These are phyloP conservation scores for Nakaseomyces sp. DNA, from an alignment of 1,139 yeast species.

Conservation along the genomic window DNA sequence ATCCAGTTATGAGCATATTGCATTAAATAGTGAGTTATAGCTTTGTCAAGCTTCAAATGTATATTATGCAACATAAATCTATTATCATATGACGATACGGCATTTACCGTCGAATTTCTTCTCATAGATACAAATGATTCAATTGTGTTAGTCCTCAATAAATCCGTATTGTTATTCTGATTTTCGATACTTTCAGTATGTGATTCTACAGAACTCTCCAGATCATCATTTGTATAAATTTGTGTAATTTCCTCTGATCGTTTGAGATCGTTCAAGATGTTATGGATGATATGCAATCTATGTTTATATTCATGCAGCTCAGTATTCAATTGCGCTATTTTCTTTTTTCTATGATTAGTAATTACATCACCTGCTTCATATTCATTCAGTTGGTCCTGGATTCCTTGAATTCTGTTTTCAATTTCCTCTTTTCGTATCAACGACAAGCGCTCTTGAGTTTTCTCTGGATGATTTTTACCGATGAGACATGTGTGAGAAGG, in stretches of 20 bases:
- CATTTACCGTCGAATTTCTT: constrained; percentile 31
- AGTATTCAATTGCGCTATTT: constrained; percentile 17
- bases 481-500: constrained; percentile 57
- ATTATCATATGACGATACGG: constrained; percentile 49
- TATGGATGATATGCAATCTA: constrained; percentile 33
- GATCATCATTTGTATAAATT: constrained; percentile 21
- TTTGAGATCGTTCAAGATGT: constrained; percentile 30
- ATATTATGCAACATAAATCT: constrained; percentile 71
- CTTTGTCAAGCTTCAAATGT: constrained; percentile 63
- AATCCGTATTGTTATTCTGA: neutral
- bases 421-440: constrained; percentile 37
- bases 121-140: constrained; percentile 32
- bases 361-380: too few species aligned
- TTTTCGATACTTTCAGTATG: neutral
- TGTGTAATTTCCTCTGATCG: constrained; percentile 26
- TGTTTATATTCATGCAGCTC: constrained; percentile 35
- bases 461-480: constrained; percentile 48
- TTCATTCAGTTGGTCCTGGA: constrained; percentile 9
- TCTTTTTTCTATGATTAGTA: too few species aligned
- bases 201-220: constrained; percentile 13
- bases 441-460: constrained; percentile 42
- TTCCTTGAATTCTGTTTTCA: constrained; percentile 31
- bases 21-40: constrained; percentile 48
- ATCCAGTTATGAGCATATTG: constrained; percentile 51
- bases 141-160: constrained; percentile 22